Percentiles rank a stretch among this genome's conserved stretches.
Evolutionary conservation across 352 stramenopile species (phyloP).

Genomic region (Phytophthora quininea): DNA sequence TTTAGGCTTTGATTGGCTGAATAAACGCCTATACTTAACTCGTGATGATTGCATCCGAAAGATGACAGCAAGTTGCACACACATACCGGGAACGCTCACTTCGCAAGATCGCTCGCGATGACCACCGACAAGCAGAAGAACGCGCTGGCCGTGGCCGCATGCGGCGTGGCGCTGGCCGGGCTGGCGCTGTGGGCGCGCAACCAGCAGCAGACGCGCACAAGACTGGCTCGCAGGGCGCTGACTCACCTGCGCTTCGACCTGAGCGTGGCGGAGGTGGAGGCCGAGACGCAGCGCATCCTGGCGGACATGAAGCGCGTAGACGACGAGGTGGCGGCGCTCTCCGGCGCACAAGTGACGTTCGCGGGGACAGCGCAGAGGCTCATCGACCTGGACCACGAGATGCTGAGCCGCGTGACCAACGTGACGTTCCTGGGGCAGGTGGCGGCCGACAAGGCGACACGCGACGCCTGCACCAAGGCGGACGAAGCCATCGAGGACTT

Average conservation of each 20-base stretch:
- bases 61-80: neutral
- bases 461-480: slow-evolving; percentile 82
- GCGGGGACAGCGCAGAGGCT: slow-evolving; percentile 78
- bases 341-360: slow-evolving; percentile 53
- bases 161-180: slow-evolving; percentile 50
- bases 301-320: slow-evolving; percentile 72
- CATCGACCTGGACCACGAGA: slow-evolving; percentile 84
- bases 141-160: slow-evolving; percentile 56
- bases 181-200: slow-evolving; percentile 54
- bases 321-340: slow-evolving; percentile 66
- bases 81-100: slow-evolving; percentile 14
- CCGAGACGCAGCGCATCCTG: slow-evolving; percentile 67
- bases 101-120: slow-evolving; percentile 23
- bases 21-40: neutral
- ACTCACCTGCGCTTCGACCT: slow-evolving; percentile 78
- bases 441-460: slow-evolving; percentile 61
- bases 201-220: slow-evolving; percentile 53
- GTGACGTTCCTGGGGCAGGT: slow-evolving; percentile 89
- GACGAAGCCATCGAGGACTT: slow-evolving; percentile 83
- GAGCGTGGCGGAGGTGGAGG: slow-evolving; percentile 75
- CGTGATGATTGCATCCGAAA: neutral
- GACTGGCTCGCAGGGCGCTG: slow-evolving; percentile 53
- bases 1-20: neutral
- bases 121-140: slow-evolving; percentile 67
- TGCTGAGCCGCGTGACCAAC: slow-evolving; percentile 82